Percentiles rank a stretch among this genome's conserved stretches.
phyloP scores from a whole-genome alignment of 352 stramenopile genomes.

The Saprolegnia parasitica region DNA sequence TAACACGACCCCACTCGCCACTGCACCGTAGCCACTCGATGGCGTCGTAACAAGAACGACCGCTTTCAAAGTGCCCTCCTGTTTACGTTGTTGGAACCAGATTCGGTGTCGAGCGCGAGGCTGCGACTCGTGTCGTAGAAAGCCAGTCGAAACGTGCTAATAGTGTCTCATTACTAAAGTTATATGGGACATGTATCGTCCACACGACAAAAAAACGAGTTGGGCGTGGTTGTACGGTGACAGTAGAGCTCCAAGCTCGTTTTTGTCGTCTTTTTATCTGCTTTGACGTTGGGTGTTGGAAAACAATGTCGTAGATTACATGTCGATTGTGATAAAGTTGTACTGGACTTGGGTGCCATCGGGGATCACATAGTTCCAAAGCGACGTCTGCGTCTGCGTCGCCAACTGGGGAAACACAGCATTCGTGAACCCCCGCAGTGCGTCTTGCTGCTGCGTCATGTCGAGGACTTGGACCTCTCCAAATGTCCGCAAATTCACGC shows the following conservation, averaged over 20 bases:
- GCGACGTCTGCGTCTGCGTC: conserved; percentile 37
- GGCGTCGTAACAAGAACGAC: neutral
- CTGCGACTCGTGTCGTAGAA: no score
- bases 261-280: neutral
- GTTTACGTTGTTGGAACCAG: no score
- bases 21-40: neutral
- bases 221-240: no score
- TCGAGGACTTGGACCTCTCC: conserved; percentile 71
- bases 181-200: no score
- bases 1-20: neutral
- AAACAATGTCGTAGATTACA: neutral
- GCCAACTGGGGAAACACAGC: conserved; percentile 49
- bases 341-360: conserved; percentile 16
- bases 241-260: no score
- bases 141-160: no score
- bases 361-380: conserved; percentile 23
- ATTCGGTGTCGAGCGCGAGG: neutral
- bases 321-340: conserved; percentile 22
- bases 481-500: conserved; percentile 76
- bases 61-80: no score
- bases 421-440: conserved; percentile 46
- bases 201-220: no score
- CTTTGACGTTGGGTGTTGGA: neutral
- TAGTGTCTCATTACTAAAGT: no score
- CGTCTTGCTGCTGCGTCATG: conserved; percentile 44